phyloP scores from a whole-genome alignment of 257 asterid genomes.

The Euphrasia confusa region DNA sequence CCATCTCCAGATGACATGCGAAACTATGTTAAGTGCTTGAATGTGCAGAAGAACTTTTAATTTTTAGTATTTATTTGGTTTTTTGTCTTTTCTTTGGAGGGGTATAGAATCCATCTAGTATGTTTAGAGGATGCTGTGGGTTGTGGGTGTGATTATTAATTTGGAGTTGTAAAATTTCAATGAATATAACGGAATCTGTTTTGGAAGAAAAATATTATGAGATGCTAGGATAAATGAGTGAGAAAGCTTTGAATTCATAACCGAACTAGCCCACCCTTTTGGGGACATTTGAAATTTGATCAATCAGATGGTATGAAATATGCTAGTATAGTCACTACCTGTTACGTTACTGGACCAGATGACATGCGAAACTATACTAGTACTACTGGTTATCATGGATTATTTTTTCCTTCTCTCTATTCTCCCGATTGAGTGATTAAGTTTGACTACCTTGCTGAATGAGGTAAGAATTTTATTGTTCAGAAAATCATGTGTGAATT shows the following conservation, averaged over 20 bases:
- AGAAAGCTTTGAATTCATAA: background rate
- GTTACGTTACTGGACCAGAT: background rate
- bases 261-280: background rate
- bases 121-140: constrained; percentile 2
- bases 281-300: background rate
- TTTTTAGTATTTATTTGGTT: constrained; percentile 14
- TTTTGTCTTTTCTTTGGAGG: constrained; percentile 10
- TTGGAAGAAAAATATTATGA: constrained; percentile 11
- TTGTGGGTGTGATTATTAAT: constrained; percentile 6
- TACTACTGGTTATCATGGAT: background rate
- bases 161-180: background rate
- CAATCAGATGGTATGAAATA: background rate
- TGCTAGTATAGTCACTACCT: background rate
- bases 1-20: constrained; percentile 16
- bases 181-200: constrained; percentile 4
- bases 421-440: constrained; percentile 13
- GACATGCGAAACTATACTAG: too few species aligned
- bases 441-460: background rate
- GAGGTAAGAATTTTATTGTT: background rate
- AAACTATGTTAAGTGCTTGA: constrained; percentile 12
- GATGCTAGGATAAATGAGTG: constrained; percentile 8
- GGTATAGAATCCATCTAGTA: too few species aligned
- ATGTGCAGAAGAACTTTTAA: background rate
- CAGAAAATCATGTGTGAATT: background rate
- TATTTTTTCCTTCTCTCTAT: constrained; percentile 20